These are phyloP conservation scores for Solanum hybrid DNA, from an alignment of 305 asterid genomes.

Conservation along the genomic window DNA sequence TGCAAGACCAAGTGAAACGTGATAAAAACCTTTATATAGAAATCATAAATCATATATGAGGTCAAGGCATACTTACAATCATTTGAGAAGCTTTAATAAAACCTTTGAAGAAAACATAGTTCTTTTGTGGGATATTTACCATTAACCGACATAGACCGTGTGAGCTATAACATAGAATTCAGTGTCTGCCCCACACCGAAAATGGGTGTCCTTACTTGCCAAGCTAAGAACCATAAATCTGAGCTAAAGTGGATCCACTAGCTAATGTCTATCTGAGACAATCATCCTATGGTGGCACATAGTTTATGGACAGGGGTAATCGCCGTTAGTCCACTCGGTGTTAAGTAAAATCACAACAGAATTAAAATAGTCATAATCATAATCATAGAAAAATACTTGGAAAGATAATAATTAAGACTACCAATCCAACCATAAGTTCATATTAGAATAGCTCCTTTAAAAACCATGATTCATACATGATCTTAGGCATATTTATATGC, in stretches of 20 bases:
- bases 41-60: not conserved
- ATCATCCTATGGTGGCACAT: too few relatives aligned
- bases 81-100: not conserved
- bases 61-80: not conserved
- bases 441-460: not conserved
- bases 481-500: too few relatives aligned
- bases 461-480: not conserved
- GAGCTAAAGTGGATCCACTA: too few relatives aligned
- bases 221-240: too few relatives aligned
- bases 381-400: not conserved
- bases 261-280: too few relatives aligned
- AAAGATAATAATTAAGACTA: not conserved
- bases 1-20: not conserved
- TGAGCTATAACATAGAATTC: not conserved
- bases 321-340: not conserved
- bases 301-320: too few relatives aligned
- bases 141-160: not conserved
- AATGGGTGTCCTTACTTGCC: too few relatives aligned
- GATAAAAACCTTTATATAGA: not conserved
- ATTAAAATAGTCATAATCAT: not conserved
- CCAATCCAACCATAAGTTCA: not conserved
- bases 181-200: too few relatives aligned
- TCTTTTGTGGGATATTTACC: not conserved
- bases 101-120: not conserved
- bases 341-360: not conserved